phyloP scores from a whole-genome alignment of 495 filamentous ascomycete species.

The Daldinia concentrica region DNA sequence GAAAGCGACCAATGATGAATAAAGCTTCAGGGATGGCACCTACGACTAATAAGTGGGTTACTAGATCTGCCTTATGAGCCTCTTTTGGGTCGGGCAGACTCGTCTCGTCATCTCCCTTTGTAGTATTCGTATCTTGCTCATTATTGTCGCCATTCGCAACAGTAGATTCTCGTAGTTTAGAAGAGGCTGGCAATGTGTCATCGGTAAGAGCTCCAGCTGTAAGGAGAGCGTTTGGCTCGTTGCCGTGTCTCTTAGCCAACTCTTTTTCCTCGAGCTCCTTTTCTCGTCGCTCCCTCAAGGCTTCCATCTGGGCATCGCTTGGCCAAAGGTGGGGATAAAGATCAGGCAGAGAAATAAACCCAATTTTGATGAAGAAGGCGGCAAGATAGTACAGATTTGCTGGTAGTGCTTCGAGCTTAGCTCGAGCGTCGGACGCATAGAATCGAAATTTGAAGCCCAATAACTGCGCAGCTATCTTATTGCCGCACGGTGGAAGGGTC shows the following conservation, averaged over 20 bases:
- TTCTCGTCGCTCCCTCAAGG: constrained; percentile 68
- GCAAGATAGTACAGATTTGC: constrained; percentile 91
- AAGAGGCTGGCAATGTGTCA: constrained; percentile 59
- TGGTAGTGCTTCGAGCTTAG: constrained; percentile 73
- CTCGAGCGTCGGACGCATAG: constrained; percentile 79
- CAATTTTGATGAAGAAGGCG: constrained; percentile 93
- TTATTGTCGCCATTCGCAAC: constrained; percentile 38
- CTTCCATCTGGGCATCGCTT: constrained; percentile 81
- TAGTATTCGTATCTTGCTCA: constrained; percentile 48
- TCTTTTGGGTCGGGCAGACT: constrained; percentile 83
- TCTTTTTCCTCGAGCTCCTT: constrained; percentile 85
- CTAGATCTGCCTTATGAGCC: constrained; percentile 79
- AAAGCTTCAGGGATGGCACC: constrained; percentile 93
- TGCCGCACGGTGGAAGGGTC: constrained; percentile 84
- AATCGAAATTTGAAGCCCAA: constrained; percentile 98
- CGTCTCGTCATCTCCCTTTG: constrained; percentile 65
- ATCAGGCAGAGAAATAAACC: constrained; percentile 94
- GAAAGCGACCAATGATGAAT: constrained; percentile 89
- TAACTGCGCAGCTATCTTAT: constrained; percentile 89
- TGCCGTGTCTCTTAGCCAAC: constrained; percentile 67
- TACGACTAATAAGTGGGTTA: constrained; percentile 87
- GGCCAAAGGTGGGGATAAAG: constrained; percentile 94
- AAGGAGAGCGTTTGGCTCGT: constrained; percentile 83
- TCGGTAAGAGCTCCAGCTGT: constrained; percentile 88
- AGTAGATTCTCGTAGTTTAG: constrained; percentile 48